Base-by-base conservation (phyloP, 148 eudicot species). In the Cornus controversa region DNA sequence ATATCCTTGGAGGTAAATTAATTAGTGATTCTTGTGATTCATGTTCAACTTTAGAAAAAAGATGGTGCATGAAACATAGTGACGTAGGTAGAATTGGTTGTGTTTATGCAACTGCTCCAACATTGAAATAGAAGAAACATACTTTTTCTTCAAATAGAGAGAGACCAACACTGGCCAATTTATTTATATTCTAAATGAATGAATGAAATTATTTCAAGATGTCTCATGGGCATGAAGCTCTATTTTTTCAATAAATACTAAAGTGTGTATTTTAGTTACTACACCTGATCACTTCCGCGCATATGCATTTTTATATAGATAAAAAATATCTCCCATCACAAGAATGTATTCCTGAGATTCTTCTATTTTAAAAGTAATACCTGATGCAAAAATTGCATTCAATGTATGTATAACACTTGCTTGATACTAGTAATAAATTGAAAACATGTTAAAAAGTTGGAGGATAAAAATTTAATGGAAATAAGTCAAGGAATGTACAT, bases 1-100 rank as follows among this genome's bases (percentile, higher is more conserved):
- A 79, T 95, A 64, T 71, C 89, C 53, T 84, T 88, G 75, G 89
- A 88, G 87, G 91, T 86, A 74, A 74, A 34, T 28, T 65, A 53
- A 75, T 83, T 69, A 69, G 85, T 81, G 81, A 79, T 76, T 66
- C 47, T 70, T 57, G 31, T 72, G 37, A 28, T 60, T 47, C 47
- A 69, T 26, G n/a, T 69, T 26, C 4, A 26, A 28, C 20, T 72
- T 28, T 72, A 23, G n/a, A n/a, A 26, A 34, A 42, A 31, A 26
- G 29, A 27, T 72, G 81, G 66, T 73, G 9, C 23, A 66, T 31
- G 25, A 68, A 66, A 64, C 24, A 26, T n/a, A 13, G 22, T 45
- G 40, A 65, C 63, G 3, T 50, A 24, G n/a, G 57, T 75, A 0
- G 3, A 24, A 42, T 24, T 74, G 76, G 40, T 20, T 37, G 57